These are phyloP conservation scores for Cladosporium sp. DNA, from an alignment of 2,329 filamentous ascomycete genomes.

Conservation along the genomic window DNA sequence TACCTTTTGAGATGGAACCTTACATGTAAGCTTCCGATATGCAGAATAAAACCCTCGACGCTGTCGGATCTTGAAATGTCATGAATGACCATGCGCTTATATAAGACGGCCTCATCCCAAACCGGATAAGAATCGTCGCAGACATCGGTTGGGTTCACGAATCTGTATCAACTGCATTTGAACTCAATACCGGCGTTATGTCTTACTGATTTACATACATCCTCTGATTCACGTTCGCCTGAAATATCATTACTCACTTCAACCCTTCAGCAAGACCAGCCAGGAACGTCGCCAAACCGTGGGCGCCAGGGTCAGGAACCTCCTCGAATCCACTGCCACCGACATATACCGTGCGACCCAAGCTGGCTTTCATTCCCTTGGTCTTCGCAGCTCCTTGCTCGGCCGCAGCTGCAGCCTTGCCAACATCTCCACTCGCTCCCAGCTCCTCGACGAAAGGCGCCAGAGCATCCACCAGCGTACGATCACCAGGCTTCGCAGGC, in stretches of 20 bases:
- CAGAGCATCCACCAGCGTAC: slow-evolving; percentile 87
- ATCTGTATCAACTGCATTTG: not conserved
- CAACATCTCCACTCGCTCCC: slow-evolving; percentile 62
- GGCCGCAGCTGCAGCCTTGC: slow-evolving; percentile 73
- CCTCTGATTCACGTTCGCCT: not conserved
- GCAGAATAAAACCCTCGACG: too few relatives aligned
- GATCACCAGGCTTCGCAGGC: slow-evolving; percentile 82
- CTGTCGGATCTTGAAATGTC: not conserved
- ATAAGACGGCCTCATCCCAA: not conserved
- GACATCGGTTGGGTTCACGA: not conserved
- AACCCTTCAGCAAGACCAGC: slow-evolving; percentile 66
- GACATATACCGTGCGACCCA: slow-evolving; percentile 82
- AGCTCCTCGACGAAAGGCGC: slow-evolving; percentile 81
- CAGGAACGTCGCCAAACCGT: slow-evolving; percentile 84
- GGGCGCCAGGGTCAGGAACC: slow-evolving; percentile 71
- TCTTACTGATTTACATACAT: not conserved
- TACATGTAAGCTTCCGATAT: too few relatives aligned
- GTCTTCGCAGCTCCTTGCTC: slow-evolving; percentile 76
- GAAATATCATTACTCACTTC: slow-evolving; percentile 24
- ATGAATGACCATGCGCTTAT: not conserved
- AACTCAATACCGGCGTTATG: not conserved
- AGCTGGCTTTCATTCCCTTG: slow-evolving; percentile 86
- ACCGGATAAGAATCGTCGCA: not conserved
- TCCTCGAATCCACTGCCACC: slow-evolving; percentile 72
- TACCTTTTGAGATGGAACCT: too few relatives aligned